Evolutionary conservation across 805 yeast species (phyloP), one percentile per base, ranked within the genome.

Genomic region (Myxozyma monticola): DNA sequence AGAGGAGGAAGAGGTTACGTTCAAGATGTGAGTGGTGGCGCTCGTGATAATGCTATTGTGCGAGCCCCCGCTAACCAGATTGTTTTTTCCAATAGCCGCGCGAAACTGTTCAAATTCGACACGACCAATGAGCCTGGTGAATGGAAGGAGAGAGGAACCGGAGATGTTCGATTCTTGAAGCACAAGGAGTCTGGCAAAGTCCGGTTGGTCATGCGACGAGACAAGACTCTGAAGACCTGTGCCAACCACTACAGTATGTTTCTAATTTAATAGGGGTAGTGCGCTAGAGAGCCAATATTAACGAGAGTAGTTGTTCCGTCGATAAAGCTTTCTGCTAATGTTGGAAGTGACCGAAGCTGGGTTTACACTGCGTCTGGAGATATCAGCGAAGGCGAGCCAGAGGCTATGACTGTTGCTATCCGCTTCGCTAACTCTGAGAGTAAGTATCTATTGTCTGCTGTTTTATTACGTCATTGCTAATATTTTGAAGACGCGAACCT

Each of bases 111-210:
- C 78, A 85, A 88, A 73, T 91, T 85, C 76, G 75, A 73, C 59
- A 56, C 60, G 58, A 64, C 63, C 29, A 55, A 54, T 55, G 83
- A 83, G 64, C 78, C 82, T 37, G 96, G 88, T 54, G 98, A 93
- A 74, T 93, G 99, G 99, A 93, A 93, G 72, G 99, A 93, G 78
- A 87, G 99, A 77, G 99, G 99, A 64, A 88, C 96, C 30, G 99
- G 99, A 66, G 99, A 93, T 67, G 96, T 89, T 64, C 88, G 93
- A 74, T 88, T 93, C 72, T 81, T 93, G 69, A 78, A 91, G 76
- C 96, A 91, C 76, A 89, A 88, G 71, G 73, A 74, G 56, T 75
- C 88, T 51, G 78, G 80, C 51, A 90, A 88, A 75, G 88, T 87
- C 59, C 85, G 99, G 76, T 72, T 93, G 60, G 77, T 93, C 68